Conservation (phyloP, 768 basidiomycete species). For the Rubroboletus pulcherrimus region DNA sequence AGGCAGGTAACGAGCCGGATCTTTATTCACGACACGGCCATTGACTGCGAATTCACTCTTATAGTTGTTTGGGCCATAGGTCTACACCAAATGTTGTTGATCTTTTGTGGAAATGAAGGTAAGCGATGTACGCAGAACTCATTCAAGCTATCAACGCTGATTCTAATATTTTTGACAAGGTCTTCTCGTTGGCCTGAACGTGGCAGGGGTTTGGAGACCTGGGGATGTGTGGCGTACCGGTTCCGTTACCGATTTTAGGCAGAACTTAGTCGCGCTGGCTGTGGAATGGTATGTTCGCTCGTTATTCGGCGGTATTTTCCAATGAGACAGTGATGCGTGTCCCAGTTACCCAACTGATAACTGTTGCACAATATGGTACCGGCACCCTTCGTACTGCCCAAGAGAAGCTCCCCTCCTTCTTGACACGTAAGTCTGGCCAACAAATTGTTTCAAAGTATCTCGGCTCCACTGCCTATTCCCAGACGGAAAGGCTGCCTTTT, state of each 20-base stretch:
- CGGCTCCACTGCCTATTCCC: slow-evolving; percentile 41
- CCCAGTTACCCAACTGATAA: slow-evolving; percentile 59
- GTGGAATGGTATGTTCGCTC: slow-evolving; percentile 48
- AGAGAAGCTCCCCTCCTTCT: slow-evolving; percentile 39
- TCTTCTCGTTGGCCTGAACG: slow-evolving; percentile 59
- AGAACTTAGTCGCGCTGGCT: slow-evolving; percentile 41
- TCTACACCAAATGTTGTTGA: slow-evolving; percentile 3
- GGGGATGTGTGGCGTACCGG: slow-evolving; percentile 52
- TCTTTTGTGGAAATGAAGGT: too few species aligned
- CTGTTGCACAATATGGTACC: slow-evolving; percentile 47
- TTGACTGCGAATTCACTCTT: slow-evolving; percentile 42
- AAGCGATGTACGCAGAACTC: too few species aligned
- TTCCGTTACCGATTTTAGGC: slow-evolving; percentile 42
- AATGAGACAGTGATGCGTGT: slow-evolving; percentile 9
- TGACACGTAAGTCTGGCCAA: slow-evolving; percentile 54
- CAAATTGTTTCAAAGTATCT: slow-evolving; percentile 50
- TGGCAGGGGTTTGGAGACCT: slow-evolving; percentile 54
- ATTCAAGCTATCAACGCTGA: slow-evolving; percentile 41
- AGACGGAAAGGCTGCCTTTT: slow-evolving; percentile 39
- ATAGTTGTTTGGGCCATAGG: slow-evolving; percentile 40
- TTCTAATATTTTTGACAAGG: slow-evolving; percentile 36
- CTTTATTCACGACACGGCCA: slow-evolving; percentile 51
- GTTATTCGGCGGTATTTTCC: neutral
- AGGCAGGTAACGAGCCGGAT: slow-evolving; percentile 79
- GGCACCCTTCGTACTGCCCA: slow-evolving; percentile 43